Evolutionary conservation across 108 stramenopile species (phyloP), one percentile per base, ranked within the genome.

Genomic region (Cylindrotheca fusiformis): DNA sequence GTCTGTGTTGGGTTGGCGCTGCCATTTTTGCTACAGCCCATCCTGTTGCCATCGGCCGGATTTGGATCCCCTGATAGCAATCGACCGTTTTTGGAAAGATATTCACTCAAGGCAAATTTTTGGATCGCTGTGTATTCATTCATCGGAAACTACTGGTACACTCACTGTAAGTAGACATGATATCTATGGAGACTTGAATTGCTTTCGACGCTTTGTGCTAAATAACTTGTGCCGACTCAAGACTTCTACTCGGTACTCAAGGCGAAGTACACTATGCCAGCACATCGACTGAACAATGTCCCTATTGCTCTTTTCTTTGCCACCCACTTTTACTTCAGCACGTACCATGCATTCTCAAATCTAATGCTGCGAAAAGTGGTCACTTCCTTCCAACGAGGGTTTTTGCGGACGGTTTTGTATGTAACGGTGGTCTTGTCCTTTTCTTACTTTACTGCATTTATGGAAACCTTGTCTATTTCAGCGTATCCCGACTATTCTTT

Each of bases 111-210:
- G 74, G 95, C 95, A 4, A 97, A 95, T 52, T 26, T 97, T 23
- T 91, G 96, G 88, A 71, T 99, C 18, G 82, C 84, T 1, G 75
- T 93, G 27, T 97, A 96, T 78, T 78, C 87, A 48, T 98, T 95
- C 80, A 97, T 99, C 56, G 98, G 98, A 5, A 99, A 99, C 60
- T 98, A 98, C 74, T 98, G 94, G 94, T 97, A 95, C 67, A 86
- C 91, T 6, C 88, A 89, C 36, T 90, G 67, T 68, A 51, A 49
- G 67, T 56, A 4, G 6, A 41, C 10, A 10, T 5, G 14, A 41
- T 10, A 41, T 5, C 14, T 5, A 41, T 10, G 36, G 21, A 5
- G 18, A 51, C 50, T 51, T 6, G 50, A 51, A n/a, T 5, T 22
- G n/a, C n/a, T n/a, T n/a, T n/a, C n/a, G n/a, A n/a, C n/a, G n/a